These are phyloP conservation scores for Aurinia saxatilis DNA, from an alignment of 345 rosid species.

Conservation along the genomic window DNA sequence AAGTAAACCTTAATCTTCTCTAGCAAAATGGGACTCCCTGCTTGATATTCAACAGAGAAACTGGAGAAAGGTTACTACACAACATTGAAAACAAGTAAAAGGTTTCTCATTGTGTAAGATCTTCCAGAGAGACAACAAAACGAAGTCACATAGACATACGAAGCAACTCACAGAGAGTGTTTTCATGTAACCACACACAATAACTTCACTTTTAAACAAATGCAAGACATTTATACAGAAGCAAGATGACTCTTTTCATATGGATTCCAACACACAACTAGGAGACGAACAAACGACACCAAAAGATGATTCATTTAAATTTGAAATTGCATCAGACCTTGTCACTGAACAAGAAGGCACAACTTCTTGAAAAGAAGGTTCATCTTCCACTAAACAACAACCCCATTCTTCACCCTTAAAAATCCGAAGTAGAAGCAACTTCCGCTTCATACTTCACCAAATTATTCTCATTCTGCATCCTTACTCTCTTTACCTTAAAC, in stretches of 20 bases:
- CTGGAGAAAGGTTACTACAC: constrained; percentile 81
- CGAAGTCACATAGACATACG: not conserved
- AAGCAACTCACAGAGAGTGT: not conserved
- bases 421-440: constrained; percentile 27
- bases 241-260: not conserved
- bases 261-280: not conserved
- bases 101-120: not conserved
- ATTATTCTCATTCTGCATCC: constrained; percentile 49
- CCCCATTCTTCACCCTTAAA: constrained; percentile 40
- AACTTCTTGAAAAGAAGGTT: constrained; percentile 45
- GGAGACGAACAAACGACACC: not conserved
- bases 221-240: not conserved
- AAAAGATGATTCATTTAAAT: not conserved
- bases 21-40: constrained; percentile 81
- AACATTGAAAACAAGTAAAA: not conserved
- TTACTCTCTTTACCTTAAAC: constrained; percentile 14
- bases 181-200: not conserved
- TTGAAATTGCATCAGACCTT: constrained; percentile 40
- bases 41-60: constrained; percentile 75
- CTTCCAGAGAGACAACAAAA: not conserved
- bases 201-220: not conserved
- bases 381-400: constrained; percentile 41
- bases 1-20: constrained; percentile 80
- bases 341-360: constrained; percentile 68
- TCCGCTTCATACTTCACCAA: constrained; percentile 33